Evolutionary conservation across 352 stramenopile species (phyloP).

Genomic region (Phytophthora melonis): DNA sequence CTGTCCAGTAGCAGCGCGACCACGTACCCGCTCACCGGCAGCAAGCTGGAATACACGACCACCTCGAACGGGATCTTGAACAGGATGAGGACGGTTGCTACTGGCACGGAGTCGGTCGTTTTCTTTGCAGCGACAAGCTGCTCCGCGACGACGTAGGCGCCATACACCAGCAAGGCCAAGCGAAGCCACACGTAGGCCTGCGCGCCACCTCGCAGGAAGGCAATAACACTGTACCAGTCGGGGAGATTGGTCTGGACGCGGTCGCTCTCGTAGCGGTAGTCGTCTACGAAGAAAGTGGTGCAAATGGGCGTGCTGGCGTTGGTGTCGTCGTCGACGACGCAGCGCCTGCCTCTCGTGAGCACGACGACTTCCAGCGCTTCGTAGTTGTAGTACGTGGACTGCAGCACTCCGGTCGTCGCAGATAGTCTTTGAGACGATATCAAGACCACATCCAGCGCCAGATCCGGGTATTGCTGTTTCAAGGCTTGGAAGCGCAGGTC

Average conservation of each 20-base stretch:
- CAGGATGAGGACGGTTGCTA: conserved; percentile 21
- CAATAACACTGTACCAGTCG: conserved; percentile 46
- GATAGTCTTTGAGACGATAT: conserved; percentile 28
- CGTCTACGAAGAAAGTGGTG: conserved; percentile 55
- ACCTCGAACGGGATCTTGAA: conserved; percentile 60
- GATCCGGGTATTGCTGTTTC: conserved; percentile 28
- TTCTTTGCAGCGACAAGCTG: neutral
- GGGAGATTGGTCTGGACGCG: conserved; percentile 43
- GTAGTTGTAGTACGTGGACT: conserved; percentile 10
- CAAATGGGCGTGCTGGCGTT: conserved; percentile 7
- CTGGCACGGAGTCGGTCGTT: neutral
- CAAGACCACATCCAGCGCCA: conserved; percentile 43
- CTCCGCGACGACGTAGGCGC: conserved; percentile 27
- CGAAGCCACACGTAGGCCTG: conserved; percentile 65
- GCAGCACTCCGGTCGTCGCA: conserved; percentile 2
- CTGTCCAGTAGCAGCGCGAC: conserved; percentile 50
- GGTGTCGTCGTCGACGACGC: neutral
- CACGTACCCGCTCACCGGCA: conserved; percentile 50
- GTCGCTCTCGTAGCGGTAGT: conserved; percentile 61
- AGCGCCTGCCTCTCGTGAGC: conserved; percentile 36
- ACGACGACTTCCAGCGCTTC: conserved; percentile 40
- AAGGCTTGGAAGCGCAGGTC: conserved; percentile 28
- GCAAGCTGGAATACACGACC: conserved; percentile 56
- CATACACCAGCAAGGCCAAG: conserved; percentile 41
- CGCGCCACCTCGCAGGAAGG: conserved; percentile 36